Conservation (phyloP, 768 basidiomycete species). For the Cyathus striatus region DNA sequence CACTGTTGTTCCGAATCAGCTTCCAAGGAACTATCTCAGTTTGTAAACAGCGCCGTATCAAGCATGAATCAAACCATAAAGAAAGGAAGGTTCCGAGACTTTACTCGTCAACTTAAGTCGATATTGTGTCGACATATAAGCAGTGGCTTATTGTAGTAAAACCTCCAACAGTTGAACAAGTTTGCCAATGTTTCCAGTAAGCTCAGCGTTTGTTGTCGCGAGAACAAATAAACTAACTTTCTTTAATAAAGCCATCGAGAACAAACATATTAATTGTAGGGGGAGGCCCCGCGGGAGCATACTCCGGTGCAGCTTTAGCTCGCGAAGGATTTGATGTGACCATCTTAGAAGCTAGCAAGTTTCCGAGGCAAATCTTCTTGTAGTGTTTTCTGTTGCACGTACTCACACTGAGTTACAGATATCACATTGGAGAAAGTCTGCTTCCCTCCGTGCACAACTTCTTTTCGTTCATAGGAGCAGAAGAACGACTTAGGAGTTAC, state of each 20-base stretch:
- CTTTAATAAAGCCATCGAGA: background rate
- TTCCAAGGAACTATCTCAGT: too few species aligned
- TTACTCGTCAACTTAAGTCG: too few species aligned
- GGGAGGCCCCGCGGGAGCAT: conserved; percentile 23
- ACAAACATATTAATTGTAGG: conserved; percentile 7
- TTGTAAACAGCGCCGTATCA: too few species aligned
- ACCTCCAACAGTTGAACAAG: too few species aligned
- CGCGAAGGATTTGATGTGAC: conserved; percentile 20
- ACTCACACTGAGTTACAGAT: conserved; percentile 11
- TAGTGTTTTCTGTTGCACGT: background rate
- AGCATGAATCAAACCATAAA: too few species aligned
- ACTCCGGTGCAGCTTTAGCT: conserved; percentile 19
- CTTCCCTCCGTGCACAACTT: conserved; percentile 28
- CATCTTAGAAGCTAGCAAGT: conserved; percentile 15
- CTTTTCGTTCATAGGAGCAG: conserved; percentile 28
- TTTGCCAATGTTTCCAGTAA: too few species aligned
- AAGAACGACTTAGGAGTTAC: conserved; percentile 23
- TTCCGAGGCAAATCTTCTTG: conserved; percentile 9
- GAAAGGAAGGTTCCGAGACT: too few species aligned
- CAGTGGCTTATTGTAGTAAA: too few species aligned
- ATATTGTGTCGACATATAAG: too few species aligned
- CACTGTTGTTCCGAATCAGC: too few species aligned
- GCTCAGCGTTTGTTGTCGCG: too few species aligned
- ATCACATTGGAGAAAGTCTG: conserved; percentile 34
- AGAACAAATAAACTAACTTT: too few species aligned